Evolutionary conservation across 106 monocot species (phyloP).

Genomic region (Alisma plantagoaquatica): DNA sequence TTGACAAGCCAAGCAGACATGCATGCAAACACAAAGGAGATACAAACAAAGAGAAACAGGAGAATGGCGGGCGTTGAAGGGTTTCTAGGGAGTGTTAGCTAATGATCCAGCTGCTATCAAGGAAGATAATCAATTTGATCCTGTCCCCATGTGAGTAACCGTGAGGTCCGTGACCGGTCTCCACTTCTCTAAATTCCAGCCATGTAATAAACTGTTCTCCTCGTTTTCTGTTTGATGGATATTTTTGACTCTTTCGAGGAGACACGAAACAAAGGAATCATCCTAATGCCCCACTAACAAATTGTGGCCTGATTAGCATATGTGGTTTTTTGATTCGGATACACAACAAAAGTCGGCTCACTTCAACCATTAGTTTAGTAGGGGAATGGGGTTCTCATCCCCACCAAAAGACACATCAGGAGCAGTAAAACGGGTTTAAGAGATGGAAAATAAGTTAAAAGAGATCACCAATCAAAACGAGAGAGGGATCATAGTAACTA

Average conservation of each 20-base stretch:
- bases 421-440: too few species aligned
- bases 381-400: background rate
- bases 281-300: background rate
- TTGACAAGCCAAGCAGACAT: slow-evolving; percentile 6
- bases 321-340: background rate
- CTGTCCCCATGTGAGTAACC: slow-evolving; percentile 15
- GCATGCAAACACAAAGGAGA: background rate
- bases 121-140: slow-evolving; percentile 12
- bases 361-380: background rate
- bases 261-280: background rate
- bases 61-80: background rate
- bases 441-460: too few species aligned
- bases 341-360: background rate
- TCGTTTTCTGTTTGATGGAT: background rate
- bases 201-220: slow-evolving; percentile 7
- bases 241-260: slow-evolving; percentile 2
- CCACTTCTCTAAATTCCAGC: slow-evolving; percentile 9
- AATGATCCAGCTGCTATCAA: slow-evolving; percentile 9
- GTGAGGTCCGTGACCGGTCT: background rate
- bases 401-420: too few species aligned
- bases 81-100: slow-evolving; percentile 10
- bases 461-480: background rate
- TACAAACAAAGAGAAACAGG: background rate
- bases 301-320: background rate
- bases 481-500: background rate